These are phyloP conservation scores for Penicillium crystallinum DNA, from an alignment of 495 filamentous ascomycete genomes.

Conservation along the genomic window DNA sequence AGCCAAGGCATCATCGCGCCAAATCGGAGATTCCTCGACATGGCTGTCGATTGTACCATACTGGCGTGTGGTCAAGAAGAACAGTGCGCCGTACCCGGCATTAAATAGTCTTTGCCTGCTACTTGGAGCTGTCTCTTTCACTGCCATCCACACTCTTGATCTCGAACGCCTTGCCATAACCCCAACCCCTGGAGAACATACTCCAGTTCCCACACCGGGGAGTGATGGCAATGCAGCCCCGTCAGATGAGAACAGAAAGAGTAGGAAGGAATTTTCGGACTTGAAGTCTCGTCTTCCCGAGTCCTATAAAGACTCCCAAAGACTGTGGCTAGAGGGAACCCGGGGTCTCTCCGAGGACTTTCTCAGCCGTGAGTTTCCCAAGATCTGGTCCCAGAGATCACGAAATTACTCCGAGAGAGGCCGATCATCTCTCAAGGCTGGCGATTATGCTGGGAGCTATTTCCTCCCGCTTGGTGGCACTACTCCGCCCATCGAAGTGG, in stretches of 20 bases:
- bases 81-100: conserved; percentile 31
- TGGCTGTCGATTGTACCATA: conserved; percentile 49
- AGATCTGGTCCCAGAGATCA: conserved; percentile 41
- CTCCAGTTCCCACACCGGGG: conserved; percentile 34
- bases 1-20: conserved; percentile 28
- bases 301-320: conserved; percentile 37
- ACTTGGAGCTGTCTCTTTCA: conserved; percentile 45
- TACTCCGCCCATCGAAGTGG: conserved; percentile 42
- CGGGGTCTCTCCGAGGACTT: conserved; percentile 40
- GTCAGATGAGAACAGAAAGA: conserved; percentile 33
- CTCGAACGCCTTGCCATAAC: conserved; percentile 41
- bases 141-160: conserved; percentile 41
- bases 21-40: conserved; percentile 35
- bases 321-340: conserved; percentile 43
- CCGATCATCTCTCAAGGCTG: conserved; percentile 27
- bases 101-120: conserved; percentile 40
- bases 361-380: conserved; percentile 39
- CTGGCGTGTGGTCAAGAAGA: conserved; percentile 40
- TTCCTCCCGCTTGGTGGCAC: conserved; percentile 39
- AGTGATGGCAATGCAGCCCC: conserved; percentile 31
- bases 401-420: conserved; percentile 35
- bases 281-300: conserved; percentile 39
- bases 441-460: conserved; percentile 40
- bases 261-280: conserved; percentile 35
- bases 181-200: conserved; percentile 36